These are phyloP conservation scores for Excoecaria agallocha DNA, from an alignment of 345 rosid genomes.

Conservation along the genomic window DNA sequence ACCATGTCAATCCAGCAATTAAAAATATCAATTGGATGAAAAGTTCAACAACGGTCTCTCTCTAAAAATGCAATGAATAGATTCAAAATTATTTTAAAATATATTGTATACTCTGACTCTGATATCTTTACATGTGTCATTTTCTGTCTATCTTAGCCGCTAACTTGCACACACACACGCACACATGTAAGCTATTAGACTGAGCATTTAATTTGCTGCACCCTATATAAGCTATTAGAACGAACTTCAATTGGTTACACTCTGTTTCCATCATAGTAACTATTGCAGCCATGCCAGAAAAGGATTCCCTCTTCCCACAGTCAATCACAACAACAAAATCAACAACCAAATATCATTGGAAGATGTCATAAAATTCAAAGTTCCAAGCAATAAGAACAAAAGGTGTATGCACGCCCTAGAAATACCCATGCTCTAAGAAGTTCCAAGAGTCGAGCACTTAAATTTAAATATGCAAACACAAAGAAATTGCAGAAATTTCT, in stretches of 20 bases:
- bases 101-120: background rate
- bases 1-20: background rate
- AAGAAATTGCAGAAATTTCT: background rate
- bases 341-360: background rate
- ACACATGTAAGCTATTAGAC: background rate
- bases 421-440: background rate
- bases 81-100: no score
- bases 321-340: no score
- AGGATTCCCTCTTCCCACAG: no score
- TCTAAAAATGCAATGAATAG: background rate
- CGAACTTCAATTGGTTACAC: no score
- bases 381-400: background rate
- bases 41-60: background rate
- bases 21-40: background rate
- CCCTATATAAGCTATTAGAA: no score
- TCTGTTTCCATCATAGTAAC: no score
- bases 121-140: no score
- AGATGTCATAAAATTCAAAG: background rate
- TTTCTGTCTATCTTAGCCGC: background rate
- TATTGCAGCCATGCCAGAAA: no score
- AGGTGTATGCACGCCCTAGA: background rate
- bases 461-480: background rate
- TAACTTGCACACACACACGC: background rate
- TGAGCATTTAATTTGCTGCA: background rate
- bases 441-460: background rate